These are phyloP conservation scores for Nannochloris sp. DNA, from an alignment of 139 green algal genomes.

Conservation along the genomic window DNA sequence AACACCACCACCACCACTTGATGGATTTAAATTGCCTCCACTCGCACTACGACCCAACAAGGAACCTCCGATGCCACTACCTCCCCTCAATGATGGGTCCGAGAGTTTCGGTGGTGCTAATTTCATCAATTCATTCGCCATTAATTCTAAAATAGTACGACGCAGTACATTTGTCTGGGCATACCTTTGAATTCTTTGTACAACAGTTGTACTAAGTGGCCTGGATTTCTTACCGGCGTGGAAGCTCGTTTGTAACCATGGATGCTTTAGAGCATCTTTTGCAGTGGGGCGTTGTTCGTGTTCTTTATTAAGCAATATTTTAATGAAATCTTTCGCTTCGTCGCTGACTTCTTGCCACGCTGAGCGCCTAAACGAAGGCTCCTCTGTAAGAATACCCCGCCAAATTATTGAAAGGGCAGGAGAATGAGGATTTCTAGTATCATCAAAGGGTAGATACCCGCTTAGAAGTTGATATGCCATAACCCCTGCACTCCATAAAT, in stretches of 20 bases:
- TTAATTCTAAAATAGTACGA: slow-evolving; percentile 83
- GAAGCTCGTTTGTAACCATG: slow-evolving; percentile 54
- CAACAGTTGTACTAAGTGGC: slow-evolving; percentile 55
- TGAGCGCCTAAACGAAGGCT: slow-evolving; percentile 1
- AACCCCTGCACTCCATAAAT: slow-evolving; percentile 82
- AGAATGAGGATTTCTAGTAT: slow-evolving; percentile 50
- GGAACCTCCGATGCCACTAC: too few relatives aligned
- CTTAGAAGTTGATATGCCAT: slow-evolving; percentile 86
- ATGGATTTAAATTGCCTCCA: too few relatives aligned
- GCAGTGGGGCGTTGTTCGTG: slow-evolving; percentile 51
- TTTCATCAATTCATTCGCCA: slow-evolving; percentile 73
- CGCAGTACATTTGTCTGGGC: slow-evolving; percentile 53
- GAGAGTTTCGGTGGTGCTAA: slow-evolving; percentile 6
- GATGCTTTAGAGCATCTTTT: slow-evolving; percentile 63
- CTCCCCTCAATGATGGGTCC: slow-evolving; percentile 1
- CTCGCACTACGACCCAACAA: too few relatives aligned
- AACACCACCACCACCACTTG: too few relatives aligned
- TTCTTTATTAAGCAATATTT: slow-evolving; percentile 71
- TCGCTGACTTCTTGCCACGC: slow-evolving; percentile 62
- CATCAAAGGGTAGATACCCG: slow-evolving; percentile 75
- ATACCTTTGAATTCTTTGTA: slow-evolving; percentile 76
- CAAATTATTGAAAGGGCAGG: slow-evolving; percentile 69
- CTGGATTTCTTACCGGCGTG: slow-evolving; percentile 29
- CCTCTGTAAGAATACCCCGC: slow-evolving; percentile 29
- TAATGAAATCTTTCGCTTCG: slow-evolving; percentile 77